Percentiles rank a stretch among this genome's conserved stretches.
These are phyloP conservation scores for Ustilago trichophora DNA, from an alignment of 1,284 basidiomycete genomes.

Conservation along the genomic window DNA sequence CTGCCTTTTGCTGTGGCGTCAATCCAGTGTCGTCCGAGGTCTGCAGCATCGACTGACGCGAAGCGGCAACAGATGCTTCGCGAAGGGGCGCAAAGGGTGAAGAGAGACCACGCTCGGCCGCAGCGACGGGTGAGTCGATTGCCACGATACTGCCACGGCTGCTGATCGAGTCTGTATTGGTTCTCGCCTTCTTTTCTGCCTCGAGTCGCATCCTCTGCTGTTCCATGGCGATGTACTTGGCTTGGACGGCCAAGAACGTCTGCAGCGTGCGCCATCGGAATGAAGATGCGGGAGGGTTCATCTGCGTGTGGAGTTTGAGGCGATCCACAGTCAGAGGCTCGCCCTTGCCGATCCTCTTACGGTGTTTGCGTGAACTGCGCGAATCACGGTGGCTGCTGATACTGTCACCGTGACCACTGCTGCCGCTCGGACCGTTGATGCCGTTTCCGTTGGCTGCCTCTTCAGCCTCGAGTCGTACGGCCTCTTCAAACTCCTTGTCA, in stretches of 20 bases:
- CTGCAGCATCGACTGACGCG: conserved; percentile 21
- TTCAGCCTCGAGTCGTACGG: conserved; percentile 75
- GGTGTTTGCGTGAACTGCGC: conserved; percentile 66
- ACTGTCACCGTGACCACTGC: conserved; percentile 30
- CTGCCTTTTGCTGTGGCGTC: conserved; percentile 30
- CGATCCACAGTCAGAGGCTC: conserved; percentile 66
- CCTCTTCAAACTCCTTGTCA: conserved; percentile 82
- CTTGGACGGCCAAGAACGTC: conserved; percentile 70
- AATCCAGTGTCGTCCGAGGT: conserved; percentile 30
- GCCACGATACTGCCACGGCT: conserved; percentile 25
- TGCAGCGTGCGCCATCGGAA: conserved; percentile 70
- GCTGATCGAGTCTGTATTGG: conserved; percentile 21
- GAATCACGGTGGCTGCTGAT: conserved; percentile 35
- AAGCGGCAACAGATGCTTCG: conserved; percentile 22
- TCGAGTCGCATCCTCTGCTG: conserved; percentile 54
- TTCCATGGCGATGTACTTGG: conserved; percentile 68
- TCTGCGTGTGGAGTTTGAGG: conserved; percentile 83
- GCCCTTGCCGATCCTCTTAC: conserved; percentile 70
- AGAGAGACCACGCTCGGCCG: conserved; percentile 19
- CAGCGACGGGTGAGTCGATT: conserved; percentile 12
- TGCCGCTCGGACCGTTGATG: conserved; percentile 1
- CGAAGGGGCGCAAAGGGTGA: conserved; percentile 34
- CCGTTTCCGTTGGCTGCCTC: conserved; percentile 23
- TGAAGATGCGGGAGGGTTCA: conserved; percentile 72
- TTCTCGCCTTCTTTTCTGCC: conserved; percentile 26